Percentiles rank a stretch among this genome's conserved stretches.
Conservation (phyloP, 805 yeast genomes). For the Komagataella kurtzmanii region DNA sequence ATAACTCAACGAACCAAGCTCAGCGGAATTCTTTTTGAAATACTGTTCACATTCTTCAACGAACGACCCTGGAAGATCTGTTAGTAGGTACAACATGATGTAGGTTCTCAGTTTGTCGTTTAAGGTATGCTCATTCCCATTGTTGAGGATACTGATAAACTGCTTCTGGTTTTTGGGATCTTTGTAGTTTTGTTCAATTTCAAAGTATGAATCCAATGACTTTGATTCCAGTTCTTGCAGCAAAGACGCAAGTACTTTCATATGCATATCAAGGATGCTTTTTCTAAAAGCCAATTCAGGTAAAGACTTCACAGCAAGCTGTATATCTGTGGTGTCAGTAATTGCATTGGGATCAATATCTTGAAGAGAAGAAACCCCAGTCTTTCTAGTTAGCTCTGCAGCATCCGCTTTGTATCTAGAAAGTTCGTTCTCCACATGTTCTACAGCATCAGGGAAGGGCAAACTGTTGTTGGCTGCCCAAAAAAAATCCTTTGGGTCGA, state of each 20-base stretch:
- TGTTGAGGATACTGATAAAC: constrained; percentile 45
- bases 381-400: constrained; percentile 64
- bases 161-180: constrained; percentile 44
- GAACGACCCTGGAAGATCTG: constrained; percentile 33
- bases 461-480: constrained; percentile 76
- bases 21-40: constrained; percentile 41
- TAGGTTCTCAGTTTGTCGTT: constrained; percentile 81
- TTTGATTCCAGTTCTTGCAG: constrained; percentile 78
- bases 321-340: constrained; percentile 52
- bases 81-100: constrained; percentile 53
- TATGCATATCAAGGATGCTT: constrained; percentile 85
- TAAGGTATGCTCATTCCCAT: constrained; percentile 28
- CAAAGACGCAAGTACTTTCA: constrained; percentile 82
- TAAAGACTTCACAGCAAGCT: constrained; percentile 79
- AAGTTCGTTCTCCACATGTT: constrained; percentile 79
- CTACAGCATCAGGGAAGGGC: constrained; percentile 99
- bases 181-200: constrained; percentile 74
- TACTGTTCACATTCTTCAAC: constrained; percentile 48
- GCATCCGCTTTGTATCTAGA: constrained; percentile 79
- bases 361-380: constrained; percentile 58
- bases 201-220: constrained; percentile 81
- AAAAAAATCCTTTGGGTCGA: constrained; percentile 88
- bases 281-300: constrained; percentile 90
- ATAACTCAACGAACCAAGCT: constrained; percentile 54
- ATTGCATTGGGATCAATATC: constrained; percentile 54